phyloP scores from a whole-genome alignment of 192 early-diverging fungal genomes.

The Diversispora eburnea region DNA sequence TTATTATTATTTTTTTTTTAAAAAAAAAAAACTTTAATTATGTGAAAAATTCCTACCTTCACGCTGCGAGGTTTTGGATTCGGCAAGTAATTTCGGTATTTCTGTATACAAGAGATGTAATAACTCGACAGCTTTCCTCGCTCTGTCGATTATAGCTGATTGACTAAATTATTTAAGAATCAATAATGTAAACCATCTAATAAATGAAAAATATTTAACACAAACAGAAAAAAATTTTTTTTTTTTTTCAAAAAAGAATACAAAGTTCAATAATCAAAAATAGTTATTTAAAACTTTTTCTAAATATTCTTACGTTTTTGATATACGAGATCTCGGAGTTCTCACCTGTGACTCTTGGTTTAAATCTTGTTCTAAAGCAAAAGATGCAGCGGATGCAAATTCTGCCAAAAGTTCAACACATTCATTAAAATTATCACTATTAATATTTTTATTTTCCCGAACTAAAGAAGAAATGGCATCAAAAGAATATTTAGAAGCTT shows the following conservation, averaged over 20 bases:
- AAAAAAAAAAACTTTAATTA: no score
- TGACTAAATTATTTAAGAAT: constrained; percentile 29
- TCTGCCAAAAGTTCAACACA: constrained; percentile 67
- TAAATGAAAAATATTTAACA: no score
- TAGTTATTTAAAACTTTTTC: constrained; percentile 1
- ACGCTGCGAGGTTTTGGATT: constrained; percentile 41
- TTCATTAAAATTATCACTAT: constrained; percentile 66
- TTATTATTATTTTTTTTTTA: no score
- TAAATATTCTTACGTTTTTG: constrained; percentile 3
- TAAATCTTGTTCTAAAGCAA: constrained; percentile 30
- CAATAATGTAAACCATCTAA: no score
- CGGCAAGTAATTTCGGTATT: constrained; percentile 44
- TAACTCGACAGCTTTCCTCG: constrained; percentile 63
- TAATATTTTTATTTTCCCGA: constrained; percentile 46
- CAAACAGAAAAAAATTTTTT: no score
- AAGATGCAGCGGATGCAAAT: constrained; percentile 54
- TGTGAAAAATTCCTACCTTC: constrained; percentile 43
- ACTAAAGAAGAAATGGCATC: constrained; percentile 60
- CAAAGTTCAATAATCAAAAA: no score
- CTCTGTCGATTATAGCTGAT: constrained; percentile 55
- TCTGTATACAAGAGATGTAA: constrained; percentile 58
- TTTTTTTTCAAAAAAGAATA: no score
- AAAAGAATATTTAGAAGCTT: constrained; percentile 61
- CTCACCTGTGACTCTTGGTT: neutral
- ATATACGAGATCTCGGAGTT: constrained; percentile 8